Evolutionary conservation across 768 basidiomycete genomes (phyloP).

Genomic region (Termitomyces sp.): DNA sequence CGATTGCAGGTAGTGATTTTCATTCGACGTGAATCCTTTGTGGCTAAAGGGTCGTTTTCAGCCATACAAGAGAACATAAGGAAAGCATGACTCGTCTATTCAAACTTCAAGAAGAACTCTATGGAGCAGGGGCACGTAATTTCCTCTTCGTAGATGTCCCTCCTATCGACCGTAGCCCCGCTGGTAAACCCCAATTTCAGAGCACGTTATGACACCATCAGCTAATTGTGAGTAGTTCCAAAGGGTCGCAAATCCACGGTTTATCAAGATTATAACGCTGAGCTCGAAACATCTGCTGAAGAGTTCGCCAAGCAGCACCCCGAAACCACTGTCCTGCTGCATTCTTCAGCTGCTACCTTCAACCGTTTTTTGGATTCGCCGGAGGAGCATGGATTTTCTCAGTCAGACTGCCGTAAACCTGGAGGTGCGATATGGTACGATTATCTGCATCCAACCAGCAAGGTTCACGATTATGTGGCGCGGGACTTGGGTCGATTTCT

Average conservation of each 20-base stretch:
- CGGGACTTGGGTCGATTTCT: conserved; percentile 40
- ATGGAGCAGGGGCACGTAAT: conserved; percentile 45
- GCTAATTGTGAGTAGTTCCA: not conserved
- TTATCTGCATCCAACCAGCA: conserved; percentile 49
- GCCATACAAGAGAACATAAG: conserved; percentile 20
- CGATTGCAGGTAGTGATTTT: conserved; percentile 45
- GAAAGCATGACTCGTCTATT: conserved; percentile 35
- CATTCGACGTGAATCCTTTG: conserved; percentile 9
- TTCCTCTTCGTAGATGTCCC: conserved; percentile 63
- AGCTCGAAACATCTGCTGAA: conserved; percentile 28
- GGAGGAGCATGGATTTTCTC: conserved; percentile 33
- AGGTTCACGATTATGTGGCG: conserved; percentile 47
- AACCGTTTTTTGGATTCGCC: conserved; percentile 46
- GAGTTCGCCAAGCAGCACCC: conserved; percentile 37
- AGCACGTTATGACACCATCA: not conserved
- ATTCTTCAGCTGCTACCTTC: conserved; percentile 47
- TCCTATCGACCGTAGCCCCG: conserved; percentile 49
- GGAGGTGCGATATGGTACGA: conserved; percentile 50
- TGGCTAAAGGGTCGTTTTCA: conserved; percentile 4
- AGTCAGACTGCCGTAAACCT: conserved; percentile 26
- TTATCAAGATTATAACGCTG: conserved; percentile 42
- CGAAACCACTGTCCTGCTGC: conserved; percentile 46
- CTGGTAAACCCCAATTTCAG: conserved; percentile 24
- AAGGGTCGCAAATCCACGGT: not conserved
- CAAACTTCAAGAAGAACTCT: conserved; percentile 43